Percentiles rank a stretch among this genome's conserved stretches.
Conservation (phyloP, 208 protist species). For the Wallacemonas sp. region DNA sequence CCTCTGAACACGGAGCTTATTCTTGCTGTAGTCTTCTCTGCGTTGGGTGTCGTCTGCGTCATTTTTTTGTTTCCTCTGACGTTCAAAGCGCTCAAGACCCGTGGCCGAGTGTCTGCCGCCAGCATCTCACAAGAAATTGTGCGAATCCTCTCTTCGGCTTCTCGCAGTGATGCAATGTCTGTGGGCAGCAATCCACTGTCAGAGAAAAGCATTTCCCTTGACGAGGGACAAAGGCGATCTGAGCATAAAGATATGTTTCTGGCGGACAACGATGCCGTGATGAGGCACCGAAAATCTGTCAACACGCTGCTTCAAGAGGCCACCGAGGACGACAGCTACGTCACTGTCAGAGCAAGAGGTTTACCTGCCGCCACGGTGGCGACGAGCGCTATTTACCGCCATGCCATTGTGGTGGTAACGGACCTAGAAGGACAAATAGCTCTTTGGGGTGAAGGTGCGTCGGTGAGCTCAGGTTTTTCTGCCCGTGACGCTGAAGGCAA, state of each 20-base stretch:
- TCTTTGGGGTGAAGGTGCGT: constrained; percentile 57
- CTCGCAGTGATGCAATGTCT: not conserved
- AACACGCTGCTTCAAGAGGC: constrained; percentile 33
- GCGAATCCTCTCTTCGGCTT: not conserved
- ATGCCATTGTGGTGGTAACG: constrained; percentile 49
- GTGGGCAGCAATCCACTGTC: constrained; percentile 13
- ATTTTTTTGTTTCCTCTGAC: constrained; percentile 24
- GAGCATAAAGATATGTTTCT: not conserved
- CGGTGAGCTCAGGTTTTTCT: constrained; percentile 39
- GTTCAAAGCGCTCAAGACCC: not conserved
- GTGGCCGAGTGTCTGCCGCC: not conserved
- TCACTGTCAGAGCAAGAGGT: constrained; percentile 30
- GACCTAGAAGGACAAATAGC: constrained; percentile 47
- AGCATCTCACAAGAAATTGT: not conserved
- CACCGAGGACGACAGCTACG: constrained; percentile 46
- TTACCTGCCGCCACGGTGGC: constrained; percentile 27
- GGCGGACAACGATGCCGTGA: constrained; percentile 11
- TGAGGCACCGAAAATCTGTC: constrained; percentile 27
- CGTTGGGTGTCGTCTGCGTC: constrained; percentile 4
- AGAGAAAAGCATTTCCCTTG: not conserved
- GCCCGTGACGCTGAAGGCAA: constrained; percentile 50
- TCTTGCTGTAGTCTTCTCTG: constrained; percentile 17
- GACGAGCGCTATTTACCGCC: constrained; percentile 36
- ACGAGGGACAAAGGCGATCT: not conserved
- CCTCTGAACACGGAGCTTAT: constrained; percentile 13